Evolutionary conservation across 2,329 filamentous ascomycete species (phyloP), one percentile per base, ranked within the genome.

Genomic region (Colletotrichum sp.): DNA sequence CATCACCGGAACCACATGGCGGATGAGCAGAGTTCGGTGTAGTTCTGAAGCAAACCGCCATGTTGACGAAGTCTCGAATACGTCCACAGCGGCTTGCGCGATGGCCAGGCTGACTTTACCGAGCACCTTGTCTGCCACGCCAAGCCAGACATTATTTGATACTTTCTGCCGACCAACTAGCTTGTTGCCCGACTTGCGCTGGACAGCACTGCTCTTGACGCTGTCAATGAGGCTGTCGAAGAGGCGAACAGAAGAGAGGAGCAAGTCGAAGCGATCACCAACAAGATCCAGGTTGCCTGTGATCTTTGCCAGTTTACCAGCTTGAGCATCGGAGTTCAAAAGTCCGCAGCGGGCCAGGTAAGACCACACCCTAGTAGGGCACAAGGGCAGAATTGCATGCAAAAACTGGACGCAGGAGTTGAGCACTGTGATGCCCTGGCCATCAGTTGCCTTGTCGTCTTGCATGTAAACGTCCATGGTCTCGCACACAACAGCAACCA

Each of bases 351-450:
- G 92, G 5, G 93, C 92, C 80, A 99, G 90, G 82, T 96, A 95
- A 5, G 96, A 96, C 96, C 97, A 99, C 8, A 98, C 93, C 76
- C 96, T 90, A 72, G 94, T 94, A 1, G 97, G 96, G 68, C 94
- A 92, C n/a, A 90, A 94, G 80, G 90, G 89, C 30, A 97, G 85
- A 21, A 98, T 87, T 4, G 93, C 92, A 79, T 94, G 91, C 49
- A 98, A 87, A 80, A 99, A 98, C 69, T 95, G 93, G 26, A 96
- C 86, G 82, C 95, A 98, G 28, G 94, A 92, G 13, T 88, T 87
- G 72, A 93, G 83, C 64, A 96, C 90, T 3, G 93, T 89, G 32
- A 98, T 88, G 44, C 92, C 91, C 57, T 93, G 85, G 13, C 92
- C 91, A 55, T 93, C 92, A 49, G 90, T 87, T 16, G 84, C 83